Conservation (phyloP, 2,329 filamentous ascomycete genomes). For the Cordyceps cateniannulata region DNA sequence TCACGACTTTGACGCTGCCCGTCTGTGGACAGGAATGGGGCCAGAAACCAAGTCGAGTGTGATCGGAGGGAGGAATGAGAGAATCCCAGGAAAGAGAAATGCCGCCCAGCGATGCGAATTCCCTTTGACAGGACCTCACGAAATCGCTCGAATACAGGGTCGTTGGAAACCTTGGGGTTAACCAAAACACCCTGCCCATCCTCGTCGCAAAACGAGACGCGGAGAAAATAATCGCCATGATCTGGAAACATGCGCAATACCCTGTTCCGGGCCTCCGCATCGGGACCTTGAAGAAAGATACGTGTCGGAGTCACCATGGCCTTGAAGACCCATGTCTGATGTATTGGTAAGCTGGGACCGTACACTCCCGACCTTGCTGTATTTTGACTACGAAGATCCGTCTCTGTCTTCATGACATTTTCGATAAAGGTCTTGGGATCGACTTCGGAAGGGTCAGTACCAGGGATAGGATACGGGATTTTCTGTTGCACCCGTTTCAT, state of each 20-base stretch:
- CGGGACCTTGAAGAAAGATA: constrained; percentile 52
- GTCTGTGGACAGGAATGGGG: constrained; percentile 36
- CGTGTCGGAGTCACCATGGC: constrained; percentile 54
- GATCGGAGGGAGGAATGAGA: too few relatives aligned
- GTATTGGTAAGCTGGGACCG: constrained; percentile 24
- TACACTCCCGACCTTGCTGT: constrained; percentile 22
- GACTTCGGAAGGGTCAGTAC: constrained; percentile 36
- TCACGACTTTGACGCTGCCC: constrained; percentile 28
- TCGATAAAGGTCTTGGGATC: constrained; percentile 34
- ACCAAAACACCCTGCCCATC: constrained; percentile 57
- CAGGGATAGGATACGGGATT: constrained; percentile 49
- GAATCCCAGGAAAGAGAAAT: constrained; percentile 66
- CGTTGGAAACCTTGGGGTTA: constrained; percentile 40
- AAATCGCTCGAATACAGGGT: constrained; percentile 53
- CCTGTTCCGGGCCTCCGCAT: constrained; percentile 61
- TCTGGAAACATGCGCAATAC: constrained; percentile 58
- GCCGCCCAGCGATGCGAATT: constrained; percentile 56
- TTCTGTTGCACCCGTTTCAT: constrained; percentile 45
- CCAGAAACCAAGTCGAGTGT: constrained; percentile 60
- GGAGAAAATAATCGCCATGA: constrained; percentile 56
- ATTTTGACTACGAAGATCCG: constrained; percentile 19
- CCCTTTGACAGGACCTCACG: constrained; percentile 49
- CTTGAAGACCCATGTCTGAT: constrained; percentile 47
- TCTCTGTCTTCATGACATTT: constrained; percentile 39
- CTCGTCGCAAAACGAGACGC: constrained; percentile 70